Evolutionary conservation across 148 eudicot genomes (phyloP).

Genomic region (Vaccinium darrowii): DNA sequence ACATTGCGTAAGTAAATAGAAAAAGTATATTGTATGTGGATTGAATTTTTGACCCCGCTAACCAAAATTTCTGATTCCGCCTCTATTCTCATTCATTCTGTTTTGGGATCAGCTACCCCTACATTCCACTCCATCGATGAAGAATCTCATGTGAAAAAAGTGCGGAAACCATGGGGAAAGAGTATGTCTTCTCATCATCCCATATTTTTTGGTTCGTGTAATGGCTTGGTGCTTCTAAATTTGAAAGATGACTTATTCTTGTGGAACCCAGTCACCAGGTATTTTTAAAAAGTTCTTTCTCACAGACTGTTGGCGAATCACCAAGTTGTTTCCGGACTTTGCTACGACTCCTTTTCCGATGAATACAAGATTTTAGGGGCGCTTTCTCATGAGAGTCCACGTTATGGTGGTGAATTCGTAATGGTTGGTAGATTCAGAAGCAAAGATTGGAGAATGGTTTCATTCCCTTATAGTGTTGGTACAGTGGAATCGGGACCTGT

Average conservation of each 20-base stretch:
- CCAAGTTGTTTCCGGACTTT: background rate
- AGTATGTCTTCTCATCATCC: too few species aligned
- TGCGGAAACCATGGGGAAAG: too few species aligned
- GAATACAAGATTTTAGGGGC: conserved; percentile 3
- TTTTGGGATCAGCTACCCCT: too few species aligned
- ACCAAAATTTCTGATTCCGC: too few species aligned
- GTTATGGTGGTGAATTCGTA: too few species aligned
- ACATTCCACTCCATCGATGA: too few species aligned
- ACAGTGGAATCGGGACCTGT: background rate
- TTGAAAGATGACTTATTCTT: background rate
- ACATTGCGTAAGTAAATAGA: too few species aligned
- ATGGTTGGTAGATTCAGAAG: background rate
- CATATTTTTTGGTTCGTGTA: background rate
- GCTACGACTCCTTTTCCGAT: background rate
- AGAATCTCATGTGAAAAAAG: too few species aligned
- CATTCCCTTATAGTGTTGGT: background rate
- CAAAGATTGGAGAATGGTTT: background rate
- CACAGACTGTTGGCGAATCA: background rate
- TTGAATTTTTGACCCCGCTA: too few species aligned
- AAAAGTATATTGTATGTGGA: too few species aligned
- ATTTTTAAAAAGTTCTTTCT: background rate
- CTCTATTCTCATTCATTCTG: too few species aligned
- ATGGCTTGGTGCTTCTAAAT: background rate
- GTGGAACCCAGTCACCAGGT: conserved; percentile 6
- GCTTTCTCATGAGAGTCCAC: too few species aligned